Base-by-base conservation (phyloP, 805 yeast genomes). In the Candida germanica region DNA sequence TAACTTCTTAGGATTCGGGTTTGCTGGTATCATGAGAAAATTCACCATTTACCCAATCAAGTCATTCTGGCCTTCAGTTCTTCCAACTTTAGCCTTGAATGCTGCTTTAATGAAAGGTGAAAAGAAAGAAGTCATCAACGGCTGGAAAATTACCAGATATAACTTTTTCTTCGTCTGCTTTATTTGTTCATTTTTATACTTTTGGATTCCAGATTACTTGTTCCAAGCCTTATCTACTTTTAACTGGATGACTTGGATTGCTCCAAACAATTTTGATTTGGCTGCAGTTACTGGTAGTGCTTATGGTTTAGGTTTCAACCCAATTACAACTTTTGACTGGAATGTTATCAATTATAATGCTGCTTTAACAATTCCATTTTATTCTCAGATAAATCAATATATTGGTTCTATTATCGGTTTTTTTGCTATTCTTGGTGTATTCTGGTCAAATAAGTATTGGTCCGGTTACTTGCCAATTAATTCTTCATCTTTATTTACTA, bases 171-270 rank as follows among this genome's bases (percentile, higher is more conserved):
- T 50, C 24, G 10, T 42, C 3, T 29, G 41, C 4, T 46, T 50
- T n/a, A 38, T 26, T 14, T 40, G 35, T n/a, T 66, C 71, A 33
- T 71, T 71, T 43, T 8, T 60, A 13, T 71, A 64, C 50, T 66
- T 59, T 48, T 72, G 77, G 77, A 13, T 72, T 9, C 77, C 78
- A 29, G 51, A 64, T 39, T 71, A 66, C 41, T 28, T 70, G 4
- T 68, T 71, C 47, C 36, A 47, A 8, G 73, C 73, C 2, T 48
- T 72, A 7, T 66, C 71, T 7, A 48, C 58, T 3, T 71, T 71
- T 55, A 66, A 69, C 48, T 79, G 84, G 85, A 64, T 75, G 47
- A 66, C 73, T 4, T 79, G 83, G 82, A 77, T 77, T 27, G 56
- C 59, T 3, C 82, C 80, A 17, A 38, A 66, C 31, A 75, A 75